Evolutionary conservation across 2,329 filamentous ascomycete species (phyloP).

Genomic region (Trichoderma sp.): DNA sequence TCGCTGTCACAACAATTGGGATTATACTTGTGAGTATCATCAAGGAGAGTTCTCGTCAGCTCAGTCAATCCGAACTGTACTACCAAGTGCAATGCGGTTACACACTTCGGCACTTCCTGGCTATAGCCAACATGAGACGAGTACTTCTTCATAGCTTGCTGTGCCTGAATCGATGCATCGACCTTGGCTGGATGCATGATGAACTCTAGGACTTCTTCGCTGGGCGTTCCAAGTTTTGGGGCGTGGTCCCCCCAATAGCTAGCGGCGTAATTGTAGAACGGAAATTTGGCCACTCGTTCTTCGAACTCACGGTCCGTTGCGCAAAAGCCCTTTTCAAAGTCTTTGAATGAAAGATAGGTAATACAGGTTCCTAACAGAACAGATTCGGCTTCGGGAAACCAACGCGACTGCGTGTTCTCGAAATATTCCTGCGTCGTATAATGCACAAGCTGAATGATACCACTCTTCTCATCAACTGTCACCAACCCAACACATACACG

Average conservation of each 20-base stretch:
- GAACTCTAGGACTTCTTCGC: background rate
- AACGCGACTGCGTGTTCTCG: conserved; percentile 26
- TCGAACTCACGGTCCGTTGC: background rate
- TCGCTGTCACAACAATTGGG: background rate
- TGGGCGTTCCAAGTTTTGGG: background rate
- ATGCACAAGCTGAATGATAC: conserved; percentile 42
- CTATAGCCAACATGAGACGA: background rate
- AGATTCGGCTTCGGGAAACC: conserved; percentile 32
- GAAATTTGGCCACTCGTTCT: background rate
- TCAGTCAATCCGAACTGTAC: background rate
- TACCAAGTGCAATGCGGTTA: background rate
- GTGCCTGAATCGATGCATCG: background rate
- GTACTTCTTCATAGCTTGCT: background rate
- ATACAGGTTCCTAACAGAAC: conserved; percentile 33
- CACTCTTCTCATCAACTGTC: conserved; percentile 38
- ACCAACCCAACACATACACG: conserved; percentile 43
- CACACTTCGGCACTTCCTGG: background rate
- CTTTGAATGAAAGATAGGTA: conserved; percentile 36
- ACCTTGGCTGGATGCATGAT: background rate
- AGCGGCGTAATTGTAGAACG: background rate
- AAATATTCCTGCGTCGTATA: conserved; percentile 47
- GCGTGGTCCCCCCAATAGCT: background rate
- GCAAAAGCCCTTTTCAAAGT: conserved; percentile 24
- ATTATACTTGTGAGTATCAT: no score
- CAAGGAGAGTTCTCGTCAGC: background rate